These are phyloP conservation scores for Physcia stellaris DNA, from an alignment of 495 filamentous ascomycete species.

Conservation along the genomic window DNA sequence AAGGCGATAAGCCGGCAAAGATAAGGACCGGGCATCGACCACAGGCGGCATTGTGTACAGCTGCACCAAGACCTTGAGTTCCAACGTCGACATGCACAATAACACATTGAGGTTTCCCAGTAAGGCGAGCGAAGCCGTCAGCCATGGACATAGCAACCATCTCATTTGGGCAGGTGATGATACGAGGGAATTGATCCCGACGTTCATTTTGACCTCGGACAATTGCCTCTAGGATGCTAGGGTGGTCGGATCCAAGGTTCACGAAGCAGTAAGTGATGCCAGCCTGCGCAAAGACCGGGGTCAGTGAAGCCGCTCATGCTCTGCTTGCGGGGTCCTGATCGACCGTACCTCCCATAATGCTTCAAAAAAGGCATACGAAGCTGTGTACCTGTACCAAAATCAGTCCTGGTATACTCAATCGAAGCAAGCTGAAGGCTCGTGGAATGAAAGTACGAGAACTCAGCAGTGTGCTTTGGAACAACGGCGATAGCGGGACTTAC, in stretches of 20 bases:
- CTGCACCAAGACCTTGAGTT: slow-evolving; percentile 81
- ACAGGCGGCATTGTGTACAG: slow-evolving; percentile 81
- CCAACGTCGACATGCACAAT: slow-evolving; percentile 96
- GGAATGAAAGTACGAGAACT: neutral
- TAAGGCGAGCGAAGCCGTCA: slow-evolving; percentile 83
- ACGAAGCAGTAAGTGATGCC: slow-evolving; percentile 86
- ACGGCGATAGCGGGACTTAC: neutral
- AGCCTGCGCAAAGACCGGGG: slow-evolving; percentile 33
- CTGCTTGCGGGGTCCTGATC: neutral
- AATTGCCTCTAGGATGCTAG: slow-evolving; percentile 90
- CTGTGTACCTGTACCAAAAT: slow-evolving; percentile 38
- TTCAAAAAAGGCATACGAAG: slow-evolving; percentile 87
- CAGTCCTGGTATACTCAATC: neutral
- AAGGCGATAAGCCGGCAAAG: slow-evolving; percentile 82
- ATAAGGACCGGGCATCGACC: slow-evolving; percentile 80
- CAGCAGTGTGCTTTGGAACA: neutral
- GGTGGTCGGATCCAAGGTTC: slow-evolving; percentile 90
- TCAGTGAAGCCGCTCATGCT: neutral
- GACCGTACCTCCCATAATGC: slow-evolving; percentile 60
- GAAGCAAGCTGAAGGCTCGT: neutral
- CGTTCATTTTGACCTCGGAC: slow-evolving; percentile 67
- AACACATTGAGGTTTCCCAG: slow-evolving; percentile 74
- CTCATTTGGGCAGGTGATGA: slow-evolving; percentile 94
- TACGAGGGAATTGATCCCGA: slow-evolving; percentile 57
- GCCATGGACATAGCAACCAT: slow-evolving; percentile 98